Percentiles rank a stretch among this genome's conserved stretches.
These are phyloP conservation scores for Mortierella sp. DNA, from an alignment of 371 early-diverging fungal genomes.

Conservation along the genomic window DNA sequence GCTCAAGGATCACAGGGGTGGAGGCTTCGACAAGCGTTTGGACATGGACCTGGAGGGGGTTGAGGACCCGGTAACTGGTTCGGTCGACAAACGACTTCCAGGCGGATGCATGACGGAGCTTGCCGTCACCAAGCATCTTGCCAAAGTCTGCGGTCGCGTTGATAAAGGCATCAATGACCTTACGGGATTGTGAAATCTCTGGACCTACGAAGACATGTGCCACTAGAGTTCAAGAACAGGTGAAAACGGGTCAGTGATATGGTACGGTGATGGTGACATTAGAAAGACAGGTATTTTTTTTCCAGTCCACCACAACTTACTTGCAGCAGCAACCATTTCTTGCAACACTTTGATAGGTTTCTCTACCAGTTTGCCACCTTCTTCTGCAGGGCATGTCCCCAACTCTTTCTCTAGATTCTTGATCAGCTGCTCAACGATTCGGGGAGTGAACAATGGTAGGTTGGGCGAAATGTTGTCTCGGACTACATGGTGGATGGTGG, in stretches of 20 bases:
- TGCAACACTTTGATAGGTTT: background rate
- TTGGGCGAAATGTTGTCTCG: constrained; percentile 15
- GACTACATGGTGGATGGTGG: constrained; percentile 1
- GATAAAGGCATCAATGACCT: constrained; percentile 15
- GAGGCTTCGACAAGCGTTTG: constrained; percentile 10
- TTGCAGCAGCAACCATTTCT: constrained; percentile 19
- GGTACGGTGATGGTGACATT: too few relatives aligned
- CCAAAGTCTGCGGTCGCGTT: constrained; percentile 11
- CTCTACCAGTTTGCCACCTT: background rate
- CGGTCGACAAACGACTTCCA: constrained; percentile 1
- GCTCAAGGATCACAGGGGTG: constrained; percentile 17
- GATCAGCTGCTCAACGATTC: constrained; percentile 9
- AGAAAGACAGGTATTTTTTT: too few relatives aligned
- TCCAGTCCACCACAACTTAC: constrained; percentile 6
- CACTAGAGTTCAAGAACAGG: constrained; percentile 1
- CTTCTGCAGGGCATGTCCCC: background rate
- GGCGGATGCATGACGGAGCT: background rate
- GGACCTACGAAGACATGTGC: constrained; percentile 15
- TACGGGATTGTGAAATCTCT: background rate
- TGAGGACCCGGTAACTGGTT: constrained; percentile 6
- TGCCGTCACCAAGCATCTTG: background rate
- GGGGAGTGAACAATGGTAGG: constrained; percentile 7
- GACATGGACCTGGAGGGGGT: constrained; percentile 19
- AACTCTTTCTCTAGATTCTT: background rate
- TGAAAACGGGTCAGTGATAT: too few relatives aligned